These are phyloP conservation scores for Ascochyta rabiei DNA, from an alignment of 2,329 filamentous ascomycete genomes.

Conservation along the genomic window DNA sequence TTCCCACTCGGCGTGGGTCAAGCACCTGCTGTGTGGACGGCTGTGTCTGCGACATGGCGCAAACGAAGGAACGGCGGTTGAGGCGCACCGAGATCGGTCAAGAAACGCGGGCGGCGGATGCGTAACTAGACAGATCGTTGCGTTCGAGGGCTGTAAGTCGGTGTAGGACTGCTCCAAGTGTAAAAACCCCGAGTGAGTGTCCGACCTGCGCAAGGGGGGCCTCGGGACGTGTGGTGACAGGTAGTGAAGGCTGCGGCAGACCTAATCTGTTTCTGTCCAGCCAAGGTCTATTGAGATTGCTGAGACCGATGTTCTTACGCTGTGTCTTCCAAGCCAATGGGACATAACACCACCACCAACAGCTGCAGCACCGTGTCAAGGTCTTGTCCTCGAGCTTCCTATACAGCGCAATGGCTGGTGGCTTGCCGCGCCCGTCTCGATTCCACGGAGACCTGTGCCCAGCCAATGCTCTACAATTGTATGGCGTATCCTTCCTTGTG, in stretches of 20 bases:
- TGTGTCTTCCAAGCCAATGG: conserved; percentile 29
- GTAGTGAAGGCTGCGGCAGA: not conserved
- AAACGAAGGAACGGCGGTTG: not conserved
- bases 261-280: not conserved
- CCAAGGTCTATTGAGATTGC: not conserved
- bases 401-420: not conserved
- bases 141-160: conserved; percentile 1
- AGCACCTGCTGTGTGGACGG: conserved; percentile 78
- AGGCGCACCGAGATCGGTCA: not conserved
- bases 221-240: not conserved
- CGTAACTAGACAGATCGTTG: not conserved
- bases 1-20: conserved; percentile 79
- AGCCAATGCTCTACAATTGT: not conserved
- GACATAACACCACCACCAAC: conserved; percentile 15
- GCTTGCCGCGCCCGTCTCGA: not conserved
- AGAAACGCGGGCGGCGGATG: not conserved
- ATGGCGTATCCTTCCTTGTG: conserved; percentile 1
- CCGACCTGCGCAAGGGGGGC: conserved; percentile 9
- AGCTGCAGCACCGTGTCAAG: not conserved
- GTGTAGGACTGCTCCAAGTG: conserved; percentile 10
- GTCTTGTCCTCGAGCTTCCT: not conserved
- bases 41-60: conserved; percentile 53
- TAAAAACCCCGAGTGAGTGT: not conserved
- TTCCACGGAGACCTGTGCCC: not conserved
- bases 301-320: conserved; percentile 1